Evolutionary conservation across 148 eudicot genomes (phyloP), one percentile per base, ranked within the genome.

Genomic region (Camellia japonica): DNA sequence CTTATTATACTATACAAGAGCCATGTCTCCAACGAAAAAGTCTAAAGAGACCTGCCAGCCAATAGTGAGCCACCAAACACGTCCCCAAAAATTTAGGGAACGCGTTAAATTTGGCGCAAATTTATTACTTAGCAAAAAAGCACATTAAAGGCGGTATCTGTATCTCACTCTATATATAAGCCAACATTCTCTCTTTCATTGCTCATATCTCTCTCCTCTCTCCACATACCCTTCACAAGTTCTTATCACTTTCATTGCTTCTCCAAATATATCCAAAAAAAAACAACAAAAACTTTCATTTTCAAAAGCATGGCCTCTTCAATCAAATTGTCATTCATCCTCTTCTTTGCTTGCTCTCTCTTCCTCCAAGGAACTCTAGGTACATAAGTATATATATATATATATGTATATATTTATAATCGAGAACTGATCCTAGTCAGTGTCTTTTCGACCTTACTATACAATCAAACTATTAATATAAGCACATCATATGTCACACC

Each of bases 311-410:
- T 88, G 91, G 73, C 81, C 51, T 83, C 83, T 43, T 79, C 90
- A 38, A 66, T 85, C 59, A 88, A 82, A 67, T 67, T 83, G 11
- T 77, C 86, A 19, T 78, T 90, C 77, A 42, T 90, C 64, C 77
- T 92, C 73, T 77, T 92, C 84, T 65, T 92, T 77, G 81, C 89
- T 71, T 89, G 85, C 77, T 83, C 90, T 56, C 79, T 94, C 82
- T 67, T 89, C 64, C 46, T 90, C 80, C 90, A 83, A 63, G 87
- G 83, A 82, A 66, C 90, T 74, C 81, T 89, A 79, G 94, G 94
- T 93, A 86, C 4, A 42, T 38, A n/a, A 3, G 20, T 16, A 16
- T 5, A 23, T 65, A 16, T 18, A 20, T 78, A 15, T 65, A 16
- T 5, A 23, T 65, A 16, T 18, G 15, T 78, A 15, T 65, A 3